These are phyloP conservation scores for Hypoxylon subgilvum DNA, from an alignment of 495 filamentous ascomycete species.

Conservation along the genomic window DNA sequence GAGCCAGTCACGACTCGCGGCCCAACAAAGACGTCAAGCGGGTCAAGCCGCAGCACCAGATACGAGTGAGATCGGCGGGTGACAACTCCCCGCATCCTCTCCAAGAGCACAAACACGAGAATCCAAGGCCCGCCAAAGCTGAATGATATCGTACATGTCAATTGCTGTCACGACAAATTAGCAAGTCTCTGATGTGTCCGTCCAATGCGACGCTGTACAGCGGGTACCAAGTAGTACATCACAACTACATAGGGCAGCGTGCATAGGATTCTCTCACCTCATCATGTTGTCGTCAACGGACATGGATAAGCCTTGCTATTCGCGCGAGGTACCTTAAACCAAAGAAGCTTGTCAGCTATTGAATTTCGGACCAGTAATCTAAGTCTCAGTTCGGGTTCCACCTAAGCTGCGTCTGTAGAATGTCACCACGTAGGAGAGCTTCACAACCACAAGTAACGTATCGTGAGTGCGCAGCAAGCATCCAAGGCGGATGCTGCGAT, in stretches of 20 bases:
- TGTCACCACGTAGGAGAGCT: slow-evolving; percentile 33
- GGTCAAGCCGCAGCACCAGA: slow-evolving; percentile 32
- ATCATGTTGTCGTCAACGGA: slow-evolving; percentile 20
- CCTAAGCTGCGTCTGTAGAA: slow-evolving; percentile 27
- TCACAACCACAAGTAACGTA: slow-evolving; percentile 30
- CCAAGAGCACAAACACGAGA: slow-evolving; percentile 33
- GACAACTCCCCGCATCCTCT: slow-evolving; percentile 21
- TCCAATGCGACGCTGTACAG: slow-evolving; percentile 6
- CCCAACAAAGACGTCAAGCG: slow-evolving; percentile 9
- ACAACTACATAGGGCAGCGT: neutral
- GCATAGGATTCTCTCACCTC: slow-evolving; percentile 12
- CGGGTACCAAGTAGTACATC: too few species aligned
- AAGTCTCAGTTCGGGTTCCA: slow-evolving; percentile 15
- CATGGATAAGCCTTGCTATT: slow-evolving; percentile 20
- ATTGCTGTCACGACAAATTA: neutral
- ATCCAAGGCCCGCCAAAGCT: slow-evolving; percentile 21
- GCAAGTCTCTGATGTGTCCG: slow-evolving; percentile 9
- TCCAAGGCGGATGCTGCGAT: slow-evolving; percentile 5
- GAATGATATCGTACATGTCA: slow-evolving; percentile 19
- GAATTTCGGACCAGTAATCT: slow-evolving; percentile 1
- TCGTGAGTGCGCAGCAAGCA: slow-evolving; percentile 15
- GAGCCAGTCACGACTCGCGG: slow-evolving; percentile 23
- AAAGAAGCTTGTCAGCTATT: slow-evolving; percentile 6
- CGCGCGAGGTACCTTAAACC: neutral
- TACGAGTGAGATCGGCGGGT: slow-evolving; percentile 40